Conservation (phyloP, 352 stramenopile genomes). For the Pythium aristosporum region DNA sequence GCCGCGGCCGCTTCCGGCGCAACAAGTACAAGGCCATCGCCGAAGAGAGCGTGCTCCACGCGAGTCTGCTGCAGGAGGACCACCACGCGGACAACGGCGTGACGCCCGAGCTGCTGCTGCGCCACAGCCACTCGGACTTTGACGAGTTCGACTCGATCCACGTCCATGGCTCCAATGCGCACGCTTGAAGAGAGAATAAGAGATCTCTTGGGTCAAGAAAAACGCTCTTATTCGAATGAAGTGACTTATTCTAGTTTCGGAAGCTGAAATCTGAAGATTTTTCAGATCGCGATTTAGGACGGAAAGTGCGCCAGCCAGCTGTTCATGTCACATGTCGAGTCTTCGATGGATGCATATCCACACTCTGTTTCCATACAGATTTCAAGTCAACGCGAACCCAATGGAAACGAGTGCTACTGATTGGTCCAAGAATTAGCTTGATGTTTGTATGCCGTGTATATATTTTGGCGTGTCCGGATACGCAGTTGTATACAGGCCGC, state of each 20-base stretch:
- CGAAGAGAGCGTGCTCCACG: constrained; percentile 30
- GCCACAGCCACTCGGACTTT: constrained; percentile 16
- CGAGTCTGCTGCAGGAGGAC: constrained; percentile 44
- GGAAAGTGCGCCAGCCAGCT: too few species aligned
- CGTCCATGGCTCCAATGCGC: constrained; percentile 7
- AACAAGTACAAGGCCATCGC: constrained; percentile 17
- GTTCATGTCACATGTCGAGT: too few species aligned
- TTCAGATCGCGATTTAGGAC: too few species aligned
- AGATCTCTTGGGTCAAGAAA: too few species aligned
- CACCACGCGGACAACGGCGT: constrained; percentile 14
- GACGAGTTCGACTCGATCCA: constrained; percentile 33
- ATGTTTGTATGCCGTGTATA: constrained; percentile 15
- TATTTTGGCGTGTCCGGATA: constrained; percentile 13
- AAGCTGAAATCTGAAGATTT: too few species aligned
- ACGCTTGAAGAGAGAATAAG: neutral
- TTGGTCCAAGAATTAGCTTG: neutral
- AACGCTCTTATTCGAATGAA: too few species aligned
- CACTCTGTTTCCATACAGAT: too few species aligned
- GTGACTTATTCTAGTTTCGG: too few species aligned
- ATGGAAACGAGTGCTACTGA: too few species aligned
- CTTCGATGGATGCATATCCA: too few species aligned
- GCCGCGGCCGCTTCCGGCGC: constrained; percentile 7
- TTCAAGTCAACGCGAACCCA: too few species aligned
- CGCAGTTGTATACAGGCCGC: constrained; percentile 8
- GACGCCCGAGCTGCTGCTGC: neutral